Evolutionary conservation across 257 asterid genomes (phyloP).

Genomic region (Solanum paucissectum): DNA sequence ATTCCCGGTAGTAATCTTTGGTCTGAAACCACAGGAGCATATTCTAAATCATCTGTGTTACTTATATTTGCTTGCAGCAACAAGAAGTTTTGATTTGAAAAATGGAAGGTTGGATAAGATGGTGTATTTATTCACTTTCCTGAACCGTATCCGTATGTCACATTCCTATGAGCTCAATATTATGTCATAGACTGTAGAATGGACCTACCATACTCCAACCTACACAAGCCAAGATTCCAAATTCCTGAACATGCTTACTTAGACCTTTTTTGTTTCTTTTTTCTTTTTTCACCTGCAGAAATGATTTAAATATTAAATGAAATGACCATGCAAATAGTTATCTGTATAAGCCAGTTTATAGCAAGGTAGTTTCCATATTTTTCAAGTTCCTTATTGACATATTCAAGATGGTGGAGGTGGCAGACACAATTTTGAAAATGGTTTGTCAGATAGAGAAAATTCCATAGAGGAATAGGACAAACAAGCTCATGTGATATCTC

Average conservation of each 20-base stretch:
- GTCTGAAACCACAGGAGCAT: not conserved
- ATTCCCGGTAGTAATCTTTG: not conserved
- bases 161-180: not conserved
- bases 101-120: not conserved
- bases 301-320: not conserved
- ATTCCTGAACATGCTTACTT: not conserved
- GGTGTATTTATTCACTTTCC: not conserved
- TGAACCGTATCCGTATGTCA: not conserved
- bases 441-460: slow-evolving; percentile 16
- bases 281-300: not conserved
- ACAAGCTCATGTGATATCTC: slow-evolving; percentile 34
- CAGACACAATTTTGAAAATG: not conserved
- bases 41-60: not conserved
- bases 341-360: not conserved
- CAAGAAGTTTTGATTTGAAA: not conserved
- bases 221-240: not conserved
- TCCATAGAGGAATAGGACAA: slow-evolving; percentile 57
- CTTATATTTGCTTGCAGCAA: not conserved
- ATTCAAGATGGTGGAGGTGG: not conserved
- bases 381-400: not conserved
- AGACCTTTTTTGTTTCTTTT: not conserved
- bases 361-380: not conserved
- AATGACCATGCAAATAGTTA: not conserved
- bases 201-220: not conserved
- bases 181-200: not conserved